A percentile compares a stretch with the other conserved stretches of the same genome.
These are phyloP conservation scores for Chlorella sp. DNA, from an alignment of 139 green algal genomes.

Conservation along the genomic window DNA sequence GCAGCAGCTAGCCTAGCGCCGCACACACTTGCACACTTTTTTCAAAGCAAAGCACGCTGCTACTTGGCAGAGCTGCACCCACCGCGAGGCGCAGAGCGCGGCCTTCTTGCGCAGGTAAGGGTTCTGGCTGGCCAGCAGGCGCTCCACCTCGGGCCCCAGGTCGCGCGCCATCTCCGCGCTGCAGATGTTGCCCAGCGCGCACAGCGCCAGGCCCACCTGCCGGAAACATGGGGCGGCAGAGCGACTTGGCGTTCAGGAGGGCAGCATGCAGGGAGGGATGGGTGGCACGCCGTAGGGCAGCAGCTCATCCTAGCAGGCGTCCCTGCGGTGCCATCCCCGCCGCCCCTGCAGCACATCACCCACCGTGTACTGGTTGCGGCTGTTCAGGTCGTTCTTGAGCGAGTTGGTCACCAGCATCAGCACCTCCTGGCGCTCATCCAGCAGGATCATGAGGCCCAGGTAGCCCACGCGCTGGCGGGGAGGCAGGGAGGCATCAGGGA, in stretches of 20 bases:
- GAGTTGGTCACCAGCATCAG: slow-evolving; percentile 99
- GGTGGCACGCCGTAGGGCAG: too few species aligned
- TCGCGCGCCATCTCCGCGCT: slow-evolving; percentile 98
- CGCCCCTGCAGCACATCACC: too few species aligned
- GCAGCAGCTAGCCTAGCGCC: too few species aligned
- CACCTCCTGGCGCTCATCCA: slow-evolving; percentile 98
- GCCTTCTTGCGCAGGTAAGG: slow-evolving; percentile 97
- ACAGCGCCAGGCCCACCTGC: slow-evolving; percentile 86
- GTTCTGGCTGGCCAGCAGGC: slow-evolving; percentile 80
- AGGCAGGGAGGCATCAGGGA: background rate
- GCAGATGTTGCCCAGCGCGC: slow-evolving; percentile 97
- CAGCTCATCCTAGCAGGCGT: too few species aligned
- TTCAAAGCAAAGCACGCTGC: too few species aligned
- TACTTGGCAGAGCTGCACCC: background rate
- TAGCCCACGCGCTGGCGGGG: slow-evolving; percentile 93
- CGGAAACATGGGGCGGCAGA: background rate
- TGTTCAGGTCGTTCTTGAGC: slow-evolving; percentile 95
- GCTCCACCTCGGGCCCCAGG: slow-evolving; percentile 93
- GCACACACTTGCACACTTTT: too few species aligned
- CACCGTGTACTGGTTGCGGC: slow-evolving; percentile 86
- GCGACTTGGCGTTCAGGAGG: too few species aligned
- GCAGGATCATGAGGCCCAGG: slow-evolving; percentile 96
- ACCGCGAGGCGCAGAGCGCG: slow-evolving; percentile 84
- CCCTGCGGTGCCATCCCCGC: too few species aligned
- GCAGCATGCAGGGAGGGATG: too few species aligned